Percentiles rank a stretch among this genome's conserved stretches.
phyloP scores from a whole-genome alignment of 2,329 filamentous ascomycete genomes.

The Aspergillus sergii region DNA sequence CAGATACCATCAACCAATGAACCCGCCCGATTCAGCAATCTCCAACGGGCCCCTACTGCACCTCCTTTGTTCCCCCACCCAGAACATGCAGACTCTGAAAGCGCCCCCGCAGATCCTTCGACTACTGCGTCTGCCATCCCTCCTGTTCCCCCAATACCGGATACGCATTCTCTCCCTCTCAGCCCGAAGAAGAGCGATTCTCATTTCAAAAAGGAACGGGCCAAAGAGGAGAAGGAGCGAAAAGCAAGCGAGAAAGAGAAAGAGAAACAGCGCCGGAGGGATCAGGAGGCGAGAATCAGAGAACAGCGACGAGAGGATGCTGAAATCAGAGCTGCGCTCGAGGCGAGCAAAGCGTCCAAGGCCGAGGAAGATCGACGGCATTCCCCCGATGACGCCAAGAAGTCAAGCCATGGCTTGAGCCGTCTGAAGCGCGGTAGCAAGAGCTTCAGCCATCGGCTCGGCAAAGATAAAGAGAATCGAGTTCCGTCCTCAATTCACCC shows the following conservation, averaged over 20 bases:
- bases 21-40: slow-evolving; percentile 34
- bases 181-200: slow-evolving; percentile 64
- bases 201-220: slow-evolving; percentile 69
- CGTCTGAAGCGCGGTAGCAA: slow-evolving; percentile 73
- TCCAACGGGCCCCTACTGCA: slow-evolving; percentile 45
- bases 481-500: slow-evolving; percentile 30
- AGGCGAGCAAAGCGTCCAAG: slow-evolving; percentile 66
- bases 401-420: slow-evolving; percentile 54
- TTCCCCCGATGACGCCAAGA: slow-evolving; percentile 46
- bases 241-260: slow-evolving; percentile 51
- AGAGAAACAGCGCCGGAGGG: slow-evolving; percentile 59
- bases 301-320: slow-evolving; percentile 58
- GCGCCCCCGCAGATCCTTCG: slow-evolving; percentile 24
- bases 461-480: slow-evolving; percentile 41
- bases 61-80: slow-evolving; percentile 51
- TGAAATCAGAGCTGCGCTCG: slow-evolving; percentile 65
- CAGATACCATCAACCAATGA: slow-evolving; percentile 39
- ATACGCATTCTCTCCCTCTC: slow-evolving; percentile 34
- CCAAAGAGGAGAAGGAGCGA: slow-evolving; percentile 60
- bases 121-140: slow-evolving; percentile 9
- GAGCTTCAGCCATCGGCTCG: slow-evolving; percentile 74
- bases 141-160: slow-evolving; percentile 35
- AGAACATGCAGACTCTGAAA: slow-evolving; percentile 32
- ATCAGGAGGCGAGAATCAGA: slow-evolving; percentile 55
- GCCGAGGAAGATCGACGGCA: slow-evolving; percentile 53